phyloP scores from a whole-genome alignment of 1,139 yeast genomes.

The Lodderomyces oxycetoniae region DNA sequence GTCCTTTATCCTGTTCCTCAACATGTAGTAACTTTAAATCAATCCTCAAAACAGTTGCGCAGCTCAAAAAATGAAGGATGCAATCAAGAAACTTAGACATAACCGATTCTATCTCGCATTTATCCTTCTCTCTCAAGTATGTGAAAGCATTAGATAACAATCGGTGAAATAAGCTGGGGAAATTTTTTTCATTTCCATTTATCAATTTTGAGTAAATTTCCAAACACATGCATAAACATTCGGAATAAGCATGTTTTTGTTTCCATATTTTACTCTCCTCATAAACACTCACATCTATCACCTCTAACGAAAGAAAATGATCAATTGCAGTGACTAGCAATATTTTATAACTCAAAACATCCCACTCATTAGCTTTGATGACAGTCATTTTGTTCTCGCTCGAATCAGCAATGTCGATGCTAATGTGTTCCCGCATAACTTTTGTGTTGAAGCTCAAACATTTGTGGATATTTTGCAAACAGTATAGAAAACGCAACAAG shows the following conservation, averaged over 20 bases:
- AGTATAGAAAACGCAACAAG: not conserved
- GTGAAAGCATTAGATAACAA: constrained; percentile 24
- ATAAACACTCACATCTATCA: too few species aligned
- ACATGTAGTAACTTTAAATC: constrained; percentile 30
- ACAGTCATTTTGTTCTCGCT: not conserved
- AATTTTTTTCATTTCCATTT: constrained; percentile 54
- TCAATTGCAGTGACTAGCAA: constrained; percentile 25
- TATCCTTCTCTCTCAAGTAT: constrained; percentile 18
- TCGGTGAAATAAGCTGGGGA: constrained; percentile 33
- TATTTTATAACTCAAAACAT: constrained; percentile 41
- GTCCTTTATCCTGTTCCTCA: constrained; percentile 30
- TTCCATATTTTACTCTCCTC: constrained; percentile 15
- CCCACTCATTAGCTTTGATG: constrained; percentile 42
- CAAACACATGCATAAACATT: constrained; percentile 23
- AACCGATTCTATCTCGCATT: constrained; percentile 23
- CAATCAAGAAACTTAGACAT: constrained; percentile 27
- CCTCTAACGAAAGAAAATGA: not conserved
- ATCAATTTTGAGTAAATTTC: constrained; percentile 44
- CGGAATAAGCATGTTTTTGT: constrained; percentile 22
- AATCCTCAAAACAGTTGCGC: constrained; percentile 29
- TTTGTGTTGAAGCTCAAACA: not conserved
- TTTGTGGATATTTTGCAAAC: not conserved
- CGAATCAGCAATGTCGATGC: not conserved
- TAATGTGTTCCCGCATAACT: not conserved
- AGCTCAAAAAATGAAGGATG: constrained; percentile 28